Conservation (phyloP, 352 stramenopile species). For the Globisporangium iwayamae region DNA sequence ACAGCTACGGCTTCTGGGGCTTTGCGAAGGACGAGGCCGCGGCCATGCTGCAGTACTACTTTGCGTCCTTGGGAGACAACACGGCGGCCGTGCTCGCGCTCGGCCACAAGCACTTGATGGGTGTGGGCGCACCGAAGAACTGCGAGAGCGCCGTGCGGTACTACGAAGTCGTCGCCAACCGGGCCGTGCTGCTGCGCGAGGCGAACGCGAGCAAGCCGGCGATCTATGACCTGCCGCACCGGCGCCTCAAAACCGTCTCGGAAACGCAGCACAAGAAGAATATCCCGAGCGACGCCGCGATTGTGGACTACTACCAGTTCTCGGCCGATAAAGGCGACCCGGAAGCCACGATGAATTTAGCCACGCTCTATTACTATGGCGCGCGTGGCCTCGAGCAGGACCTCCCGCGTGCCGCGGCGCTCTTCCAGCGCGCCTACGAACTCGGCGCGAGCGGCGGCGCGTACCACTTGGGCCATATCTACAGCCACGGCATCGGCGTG, state of each 20-base stretch:
- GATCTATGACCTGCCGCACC: constrained; percentile 70
- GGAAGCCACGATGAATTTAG: constrained; percentile 79
- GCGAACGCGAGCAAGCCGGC: constrained; percentile 47
- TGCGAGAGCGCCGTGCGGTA: constrained; percentile 85
- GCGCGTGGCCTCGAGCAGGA: constrained; percentile 70
- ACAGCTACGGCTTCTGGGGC: constrained; percentile 81
- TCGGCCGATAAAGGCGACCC: constrained; percentile 86
- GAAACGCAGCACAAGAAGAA: constrained; percentile 84
- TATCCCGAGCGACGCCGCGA: constrained; percentile 60
- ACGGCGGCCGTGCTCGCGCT: constrained; percentile 70
- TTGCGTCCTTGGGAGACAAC: constrained; percentile 67
- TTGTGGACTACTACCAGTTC: constrained; percentile 90
- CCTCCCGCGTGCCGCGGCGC: constrained; percentile 43
- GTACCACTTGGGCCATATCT: constrained; percentile 80
- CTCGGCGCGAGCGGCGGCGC: constrained; percentile 62
- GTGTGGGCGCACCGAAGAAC: constrained; percentile 67
- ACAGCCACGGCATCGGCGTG: constrained; percentile 78
- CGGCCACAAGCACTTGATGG: constrained; percentile 74
- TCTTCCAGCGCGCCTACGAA: constrained; percentile 78
- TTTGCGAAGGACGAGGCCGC: constrained; percentile 54
- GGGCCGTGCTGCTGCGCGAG: constrained; percentile 63
- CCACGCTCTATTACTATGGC: constrained; percentile 84
- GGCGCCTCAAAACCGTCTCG: constrained; percentile 65
- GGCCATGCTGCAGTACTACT: constrained; percentile 83
- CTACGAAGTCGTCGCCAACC: constrained; percentile 86